These are phyloP conservation scores for Fusarium chlamydosporum DNA, from an alignment of 2,329 filamentous ascomycete genomes.

Conservation along the genomic window DNA sequence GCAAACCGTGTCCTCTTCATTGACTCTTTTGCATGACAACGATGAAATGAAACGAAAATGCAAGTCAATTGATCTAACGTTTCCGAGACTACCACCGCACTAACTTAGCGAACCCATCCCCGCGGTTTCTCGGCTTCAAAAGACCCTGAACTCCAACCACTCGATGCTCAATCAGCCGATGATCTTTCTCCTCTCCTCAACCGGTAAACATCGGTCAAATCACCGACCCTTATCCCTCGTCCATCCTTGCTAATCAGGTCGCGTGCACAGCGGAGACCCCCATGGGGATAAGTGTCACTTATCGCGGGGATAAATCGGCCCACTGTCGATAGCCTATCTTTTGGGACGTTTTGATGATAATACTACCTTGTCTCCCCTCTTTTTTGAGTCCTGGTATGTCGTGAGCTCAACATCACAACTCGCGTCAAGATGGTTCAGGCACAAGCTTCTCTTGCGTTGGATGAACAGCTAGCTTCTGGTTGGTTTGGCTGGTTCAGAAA, in stretches of 20 bases:
- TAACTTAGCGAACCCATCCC: constrained; percentile 4
- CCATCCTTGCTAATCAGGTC: constrained; percentile 16
- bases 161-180: background rate
- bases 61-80: constrained; percentile 2
- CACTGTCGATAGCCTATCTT: constrained; percentile 18
- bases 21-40: background rate
- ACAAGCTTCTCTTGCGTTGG: constrained; percentile 26
- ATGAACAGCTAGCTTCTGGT: constrained; percentile 25
- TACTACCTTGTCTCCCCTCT: constrained; percentile 25
- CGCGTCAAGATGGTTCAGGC: constrained; percentile 20
- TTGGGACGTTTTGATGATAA: constrained; percentile 16
- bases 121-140: constrained; percentile 1
- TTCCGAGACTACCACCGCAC: background rate
- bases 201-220: constrained; percentile 38
- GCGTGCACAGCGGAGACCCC: constrained; percentile 24
- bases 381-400: background rate
- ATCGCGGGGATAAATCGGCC: constrained; percentile 32
- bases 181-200: background rate
- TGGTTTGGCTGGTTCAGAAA: constrained; percentile 27
- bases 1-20: too few relatives aligned
- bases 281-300: constrained; percentile 25
- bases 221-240: constrained; percentile 51
- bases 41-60: background rate
- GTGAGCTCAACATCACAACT: background rate
- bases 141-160: constrained; percentile 10